phyloP scores from a whole-genome alignment of 2,329 filamentous ascomycete species.

The Chaetomiaceae sp. region DNA sequence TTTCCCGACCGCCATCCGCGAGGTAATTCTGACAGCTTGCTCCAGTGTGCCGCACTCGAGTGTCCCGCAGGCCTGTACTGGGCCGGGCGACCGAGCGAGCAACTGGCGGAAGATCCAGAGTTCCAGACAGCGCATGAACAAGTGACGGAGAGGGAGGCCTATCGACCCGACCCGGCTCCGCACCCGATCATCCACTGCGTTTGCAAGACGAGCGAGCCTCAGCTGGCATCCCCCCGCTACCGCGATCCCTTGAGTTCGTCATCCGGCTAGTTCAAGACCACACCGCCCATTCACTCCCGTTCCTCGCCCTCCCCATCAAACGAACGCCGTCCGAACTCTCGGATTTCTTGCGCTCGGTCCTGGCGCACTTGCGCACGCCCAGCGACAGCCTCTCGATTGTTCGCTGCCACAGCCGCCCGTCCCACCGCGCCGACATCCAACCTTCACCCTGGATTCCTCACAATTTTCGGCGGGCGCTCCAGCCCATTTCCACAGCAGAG shows the following conservation, averaged over 20 bases:
- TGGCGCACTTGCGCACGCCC: not conserved
- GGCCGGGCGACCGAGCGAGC: constrained; percentile 4
- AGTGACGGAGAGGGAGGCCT: constrained; percentile 3
- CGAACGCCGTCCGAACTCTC: constrained; percentile 13
- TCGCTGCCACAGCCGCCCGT: not conserved
- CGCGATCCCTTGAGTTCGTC: constrained; percentile 19
- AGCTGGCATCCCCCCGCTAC: constrained; percentile 14
- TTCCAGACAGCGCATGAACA: too few relatives aligned
- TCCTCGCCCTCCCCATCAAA: constrained; percentile 11
- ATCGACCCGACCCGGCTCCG: constrained; percentile 17
- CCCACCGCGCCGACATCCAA: not conserved
- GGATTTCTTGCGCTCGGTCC: constrained; percentile 2
- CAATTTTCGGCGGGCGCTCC: constrained; percentile 44
- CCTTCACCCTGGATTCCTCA: constrained; percentile 48
- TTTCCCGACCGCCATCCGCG: not conserved
- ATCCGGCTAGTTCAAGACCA: constrained; percentile 14
- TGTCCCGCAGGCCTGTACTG: not conserved
- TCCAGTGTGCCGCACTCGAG: not conserved
- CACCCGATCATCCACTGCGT: constrained; percentile 6
- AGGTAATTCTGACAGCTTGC: not conserved
- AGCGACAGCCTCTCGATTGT: not conserved
- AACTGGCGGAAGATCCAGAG: not conserved
- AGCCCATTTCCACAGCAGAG: constrained; percentile 49
- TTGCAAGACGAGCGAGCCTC: constrained; percentile 7
- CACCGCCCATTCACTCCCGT: constrained; percentile 8